Base-by-base conservation (phyloP, 305 asterid genomes). In the Withania somnifera region DNA sequence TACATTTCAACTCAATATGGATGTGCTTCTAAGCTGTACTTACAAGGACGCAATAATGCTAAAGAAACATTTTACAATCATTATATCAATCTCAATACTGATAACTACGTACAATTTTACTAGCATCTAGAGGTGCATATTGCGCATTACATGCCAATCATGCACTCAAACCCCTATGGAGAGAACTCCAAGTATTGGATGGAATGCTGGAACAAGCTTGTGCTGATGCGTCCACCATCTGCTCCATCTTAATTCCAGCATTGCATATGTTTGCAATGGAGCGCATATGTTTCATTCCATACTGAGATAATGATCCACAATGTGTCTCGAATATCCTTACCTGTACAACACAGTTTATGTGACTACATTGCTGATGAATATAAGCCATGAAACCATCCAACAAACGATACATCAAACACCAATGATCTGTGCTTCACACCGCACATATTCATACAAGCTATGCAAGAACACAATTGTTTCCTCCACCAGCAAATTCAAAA, bases 201-300 rank as follows among this genome's bases (percentile, higher is more conserved):
- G 99, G 98, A 82, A 94, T 69, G 58, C 61, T 86, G 32, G 88
- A 22, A 73, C 99, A 96, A 63, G 98, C 97, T 84, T 94, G 97
- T 7, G 93, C 88, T 0, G 99, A 91, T 28, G 95, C 98, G 88
- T 90, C 95, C 0, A 89, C 92, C 98, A 96, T 90, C 88, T 89
- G 94, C 81, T 90, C 94, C 66, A 5, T 87, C 60, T 54, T 85
- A 80, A 92, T 91, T 53, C 97, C 98, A 4, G 92, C 92, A 28
- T 96, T 96, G 90, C 99, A 96, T 24, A 96, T 90, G 86, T 94
- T 94, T 67, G 97, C 99, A 20, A 96, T 66, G 0, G 97, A 86
- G 5, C 99, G 94, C 99, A 91, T 94, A 88, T 96, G 98, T 88
- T 90, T 96, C 98, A 94, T 94, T 67, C 99, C 99, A 50, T 96